Evolutionary conservation across 441 rosid genomes (phyloP).

Genomic region (Jatropha multifida): DNA sequence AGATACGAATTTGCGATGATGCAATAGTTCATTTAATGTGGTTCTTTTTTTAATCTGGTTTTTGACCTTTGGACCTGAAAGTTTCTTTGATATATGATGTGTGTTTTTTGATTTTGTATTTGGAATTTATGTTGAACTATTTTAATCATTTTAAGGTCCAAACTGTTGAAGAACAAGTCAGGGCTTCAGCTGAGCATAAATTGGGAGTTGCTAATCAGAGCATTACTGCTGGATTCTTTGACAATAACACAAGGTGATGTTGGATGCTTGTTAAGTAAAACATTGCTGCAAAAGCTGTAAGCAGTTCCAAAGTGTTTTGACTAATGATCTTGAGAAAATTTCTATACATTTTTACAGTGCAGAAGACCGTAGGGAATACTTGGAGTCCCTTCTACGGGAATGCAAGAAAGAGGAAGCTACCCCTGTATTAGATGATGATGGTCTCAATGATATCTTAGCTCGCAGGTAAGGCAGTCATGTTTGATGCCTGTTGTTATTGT

Average conservation of each 20-base stretch:
- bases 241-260: conserved; percentile 83
- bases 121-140: conserved; percentile 5
- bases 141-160: conserved; percentile 48
- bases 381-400: conserved; percentile 88
- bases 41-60: neutral
- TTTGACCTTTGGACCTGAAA: neutral
- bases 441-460: conserved; percentile 76
- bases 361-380: conserved; percentile 91
- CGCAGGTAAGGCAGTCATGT: conserved; percentile 55
- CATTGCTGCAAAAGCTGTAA: conserved; percentile 3
- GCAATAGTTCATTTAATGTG: neutral
- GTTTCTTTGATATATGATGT: neutral
- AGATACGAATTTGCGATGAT: neutral
- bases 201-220: conserved; percentile 98
- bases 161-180: conserved; percentile 96
- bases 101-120: neutral
- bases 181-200: conserved; percentile 96
- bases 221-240: conserved; percentile 95
- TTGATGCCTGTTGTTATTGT: neutral
- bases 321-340: conserved; percentile 21
- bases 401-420: conserved; percentile 89
- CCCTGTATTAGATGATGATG: conserved; percentile 88
- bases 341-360: conserved; percentile 53
- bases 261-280: conserved; percentile 13
- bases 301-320: conserved; percentile 12